Conservation (phyloP, 208 protist species). For the Trypanosoma melophagium region DNA sequence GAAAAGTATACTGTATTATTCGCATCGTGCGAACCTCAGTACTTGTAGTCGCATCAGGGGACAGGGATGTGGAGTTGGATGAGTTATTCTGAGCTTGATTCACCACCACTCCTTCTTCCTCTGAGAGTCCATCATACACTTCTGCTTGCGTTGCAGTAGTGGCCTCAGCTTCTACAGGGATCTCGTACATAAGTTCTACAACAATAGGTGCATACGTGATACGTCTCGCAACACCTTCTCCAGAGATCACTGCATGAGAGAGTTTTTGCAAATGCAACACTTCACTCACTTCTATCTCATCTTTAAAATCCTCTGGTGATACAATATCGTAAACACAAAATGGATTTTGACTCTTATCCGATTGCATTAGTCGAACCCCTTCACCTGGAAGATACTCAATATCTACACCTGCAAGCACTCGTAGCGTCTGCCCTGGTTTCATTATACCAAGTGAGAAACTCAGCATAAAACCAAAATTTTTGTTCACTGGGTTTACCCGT, state of each 20-base stretch:
- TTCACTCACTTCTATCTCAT: conserved; percentile 9
- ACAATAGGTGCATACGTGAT: conserved; percentile 32
- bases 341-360: conserved; percentile 27
- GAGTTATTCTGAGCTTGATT: too few relatives aligned
- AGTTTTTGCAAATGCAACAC: conserved; percentile 15
- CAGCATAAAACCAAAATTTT: conserved; percentile 8
- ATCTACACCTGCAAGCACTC: conserved; percentile 37
- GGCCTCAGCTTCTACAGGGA: neutral
- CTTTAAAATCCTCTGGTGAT: conserved; percentile 10
- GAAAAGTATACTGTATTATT: conserved; percentile 30
- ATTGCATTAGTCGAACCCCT: conserved; percentile 33
- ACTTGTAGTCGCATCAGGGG: too few relatives aligned
- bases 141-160: neutral
- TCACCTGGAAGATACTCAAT: conserved; percentile 33
- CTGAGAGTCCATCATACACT: neutral
- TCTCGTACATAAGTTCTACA: conserved; percentile 29
- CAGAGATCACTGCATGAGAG: neutral
- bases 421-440: conserved; percentile 20
- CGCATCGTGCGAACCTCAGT: neutral
- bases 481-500: conserved; percentile 11
- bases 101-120: too few relatives aligned
- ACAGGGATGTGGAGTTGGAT: too few relatives aligned
- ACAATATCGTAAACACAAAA: conserved; percentile 30
- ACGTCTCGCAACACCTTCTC: neutral
- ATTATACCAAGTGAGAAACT: conserved; percentile 11